Evolutionary conservation across 164 flowering plant species (phyloP).

Genomic region (Buxus sempervirens): DNA sequence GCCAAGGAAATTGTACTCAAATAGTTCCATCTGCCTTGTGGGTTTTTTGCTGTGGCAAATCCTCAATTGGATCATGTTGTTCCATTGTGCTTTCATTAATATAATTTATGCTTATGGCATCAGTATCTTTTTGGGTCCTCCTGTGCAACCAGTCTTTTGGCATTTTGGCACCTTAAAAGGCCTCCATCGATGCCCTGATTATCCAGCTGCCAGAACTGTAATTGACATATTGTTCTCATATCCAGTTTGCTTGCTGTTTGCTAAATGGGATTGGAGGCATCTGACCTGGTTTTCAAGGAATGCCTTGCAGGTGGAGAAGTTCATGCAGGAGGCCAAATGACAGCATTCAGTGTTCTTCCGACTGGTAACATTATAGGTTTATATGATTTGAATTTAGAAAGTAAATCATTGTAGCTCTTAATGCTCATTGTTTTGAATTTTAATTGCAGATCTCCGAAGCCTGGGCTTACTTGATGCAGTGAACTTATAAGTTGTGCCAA

Average conservation of each 20-base stretch:
- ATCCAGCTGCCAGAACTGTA: conserved; percentile 4
- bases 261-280: background rate
- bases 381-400: background rate
- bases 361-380: conserved; percentile 1
- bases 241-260: background rate
- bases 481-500: background rate
- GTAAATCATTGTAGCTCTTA: background rate
- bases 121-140: conserved; percentile 11
- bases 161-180: background rate
- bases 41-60: conserved; percentile 25
- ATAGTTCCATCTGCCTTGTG: conserved; percentile 23
- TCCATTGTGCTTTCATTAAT: conserved; percentile 46
- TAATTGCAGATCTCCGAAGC: conserved; percentile 2
- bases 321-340: background rate
- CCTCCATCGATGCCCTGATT: background rate
- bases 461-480: background rate
- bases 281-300: conserved; percentile 9
- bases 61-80: conserved; percentile 24
- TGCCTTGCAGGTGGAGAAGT: conserved; percentile 5
- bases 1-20: conserved; percentile 30
- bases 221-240: background rate
- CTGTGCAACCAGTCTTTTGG: conserved; percentile 1
- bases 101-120: conserved; percentile 33
- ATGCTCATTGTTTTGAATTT: background rate
- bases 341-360: background rate